Conservation (phyloP, 139 green algal species). For the Chlorella vulgaris region DNA sequence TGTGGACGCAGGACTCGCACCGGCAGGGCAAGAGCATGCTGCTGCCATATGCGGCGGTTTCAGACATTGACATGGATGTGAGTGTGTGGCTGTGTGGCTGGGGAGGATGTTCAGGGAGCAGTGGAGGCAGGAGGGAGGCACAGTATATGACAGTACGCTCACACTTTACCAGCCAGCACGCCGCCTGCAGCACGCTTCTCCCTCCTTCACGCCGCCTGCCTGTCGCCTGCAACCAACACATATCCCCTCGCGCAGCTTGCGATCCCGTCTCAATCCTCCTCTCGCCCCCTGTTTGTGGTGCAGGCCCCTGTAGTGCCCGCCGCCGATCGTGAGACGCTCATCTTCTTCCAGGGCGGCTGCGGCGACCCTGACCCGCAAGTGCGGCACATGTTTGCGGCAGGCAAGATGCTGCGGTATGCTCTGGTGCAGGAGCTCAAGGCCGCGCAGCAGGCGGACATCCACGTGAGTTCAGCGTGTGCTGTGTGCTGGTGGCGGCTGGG, state of each 20-base stretch:
- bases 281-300: too few relatives aligned
- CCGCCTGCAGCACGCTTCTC: too few relatives aligned
- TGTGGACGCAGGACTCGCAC: conserved; percentile 46
- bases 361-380: conserved; percentile 27
- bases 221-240: background rate
- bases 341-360: conserved; percentile 46
- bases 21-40: conserved; percentile 27
- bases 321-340: conserved; percentile 25
- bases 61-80: conserved; percentile 38
- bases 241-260: background rate
- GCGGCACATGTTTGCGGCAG: conserved; percentile 36
- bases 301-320: conserved; percentile 12
- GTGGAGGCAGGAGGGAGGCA: too few relatives aligned
- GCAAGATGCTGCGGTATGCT: conserved; percentile 50
- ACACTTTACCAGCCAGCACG: too few relatives aligned
- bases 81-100: background rate
- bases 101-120: too few relatives aligned
- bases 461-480: conserved; percentile 5
- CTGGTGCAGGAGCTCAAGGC: conserved; percentile 23
- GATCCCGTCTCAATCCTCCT: too few relatives aligned
- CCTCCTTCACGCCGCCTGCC: background rate
- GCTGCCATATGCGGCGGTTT: conserved; percentile 40
- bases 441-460: background rate
- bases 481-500: background rate
- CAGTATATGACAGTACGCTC: too few relatives aligned